Conservation (phyloP, 176 grass and related monocot species). For the Avena insularis region DNA sequence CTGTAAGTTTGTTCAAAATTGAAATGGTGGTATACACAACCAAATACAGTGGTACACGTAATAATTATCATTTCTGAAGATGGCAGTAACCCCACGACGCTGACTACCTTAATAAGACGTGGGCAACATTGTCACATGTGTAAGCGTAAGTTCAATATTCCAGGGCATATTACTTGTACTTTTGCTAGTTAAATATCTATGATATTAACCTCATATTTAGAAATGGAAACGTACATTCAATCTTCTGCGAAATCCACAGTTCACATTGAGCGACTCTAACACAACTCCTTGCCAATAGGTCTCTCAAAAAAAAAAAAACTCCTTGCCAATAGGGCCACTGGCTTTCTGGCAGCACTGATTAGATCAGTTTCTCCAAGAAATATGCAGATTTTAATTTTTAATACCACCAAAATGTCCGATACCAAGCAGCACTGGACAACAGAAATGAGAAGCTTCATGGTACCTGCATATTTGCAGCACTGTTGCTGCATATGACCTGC, state of each 20-base stretch:
- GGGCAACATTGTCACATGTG: not conserved
- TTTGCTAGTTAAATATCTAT: no score
- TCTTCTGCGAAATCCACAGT: not conserved
- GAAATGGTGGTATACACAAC: not conserved
- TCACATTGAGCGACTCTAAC: not conserved
- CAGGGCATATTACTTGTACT: no score
- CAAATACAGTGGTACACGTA: not conserved
- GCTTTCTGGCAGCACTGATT: not conserved
- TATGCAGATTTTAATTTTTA: not conserved
- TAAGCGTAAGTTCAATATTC: not conserved
- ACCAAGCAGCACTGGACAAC: slow-evolving; percentile 16
- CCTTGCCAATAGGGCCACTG: not conserved
- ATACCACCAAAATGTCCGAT: not conserved
- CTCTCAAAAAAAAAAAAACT: not conserved
- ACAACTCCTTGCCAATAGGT: not conserved
- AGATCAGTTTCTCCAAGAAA: not conserved
- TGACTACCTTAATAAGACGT: not conserved
- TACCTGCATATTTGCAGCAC: no score
- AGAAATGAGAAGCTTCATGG: slow-evolving; percentile 41
- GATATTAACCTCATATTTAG: not conserved
- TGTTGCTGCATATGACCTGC: no score
- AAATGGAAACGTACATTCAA: not conserved
- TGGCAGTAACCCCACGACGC: not conserved
- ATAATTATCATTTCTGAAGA: not conserved
- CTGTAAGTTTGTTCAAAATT: not conserved